Evolutionary conservation across 2,329 filamentous ascomycete genomes (phyloP), one percentile per base, ranked within the genome.

Genomic region (Atkinsonella texensis): DNA sequence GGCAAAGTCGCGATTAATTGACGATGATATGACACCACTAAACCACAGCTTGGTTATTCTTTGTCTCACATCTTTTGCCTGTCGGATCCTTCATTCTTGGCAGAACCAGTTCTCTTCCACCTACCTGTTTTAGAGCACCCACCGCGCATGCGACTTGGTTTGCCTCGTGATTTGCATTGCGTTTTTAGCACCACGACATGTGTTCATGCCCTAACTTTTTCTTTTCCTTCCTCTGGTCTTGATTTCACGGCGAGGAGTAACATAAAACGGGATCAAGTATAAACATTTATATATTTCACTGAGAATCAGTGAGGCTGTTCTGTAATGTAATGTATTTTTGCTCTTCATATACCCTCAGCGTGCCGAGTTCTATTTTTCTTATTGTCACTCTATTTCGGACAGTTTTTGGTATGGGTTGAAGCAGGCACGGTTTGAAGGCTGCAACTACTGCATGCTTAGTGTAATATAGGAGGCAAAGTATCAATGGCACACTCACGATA

Each of bases 1-100:
- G 63, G 39, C 62, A 66, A 54, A 61, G 54, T 39, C 58, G 58
- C 20, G 59, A 17, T 12, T 51, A 32, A 18, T 53, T 15, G 23
- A 38, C 15, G 48, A 39, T 8, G 12, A 8, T 31, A 13, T n/a
- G n/a, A n/a, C 48, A 10, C 17, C 31, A 28, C 33, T 10, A 8
- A 17, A 7, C 11, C 17, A n/a, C 23, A 11, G 4, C 20, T 35
- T 43, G 18, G 2, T 35, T 35, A 12, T 10, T 8, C 2, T 15
- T 7, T 33, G 15, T 23, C 20, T 15, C n/a, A 18, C 18, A 6
- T 18, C 12, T 42, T 42, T 42, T 4, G 9, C 40, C 40, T 23
- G 4, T 23, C 20, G 20, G 9, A 9, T 20, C n/a, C n/a, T 17
- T 17, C 18, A 18, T 18, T 7, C n/a, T 42, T 3, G n/a, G n/a